Base-by-base conservation (phyloP, 2,329 filamentous ascomycete genomes). In the Gnomoniopsis sp. region DNA sequence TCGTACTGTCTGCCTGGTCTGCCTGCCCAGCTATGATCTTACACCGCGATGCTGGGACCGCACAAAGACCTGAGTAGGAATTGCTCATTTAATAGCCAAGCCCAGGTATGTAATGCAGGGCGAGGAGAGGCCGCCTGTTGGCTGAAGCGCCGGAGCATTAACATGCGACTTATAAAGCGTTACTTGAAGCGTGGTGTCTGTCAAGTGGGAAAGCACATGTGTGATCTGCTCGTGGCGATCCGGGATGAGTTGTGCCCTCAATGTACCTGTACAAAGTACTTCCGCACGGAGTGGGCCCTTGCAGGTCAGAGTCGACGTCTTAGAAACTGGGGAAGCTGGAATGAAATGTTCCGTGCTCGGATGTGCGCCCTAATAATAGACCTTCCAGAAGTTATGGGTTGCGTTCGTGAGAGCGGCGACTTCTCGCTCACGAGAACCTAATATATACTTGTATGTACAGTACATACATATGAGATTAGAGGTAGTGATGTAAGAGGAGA, bases 101-200 rank as follows among this genome's bases (percentile, higher is more conserved):
- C 7, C 15, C 21, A 26, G 15, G 38, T 43, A 36, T 43, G 30
- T 33, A 22, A n/a, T 19, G 49, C 49, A n/a, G n/a, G 30, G 49
- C 50, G 30, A 36, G 8, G 34, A 43, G 23, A 26, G 19, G 50
- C 47, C 38, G 47, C 43, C 41, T n/a, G 6, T 49, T 23, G 38
- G 26, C 43, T n/a, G 19, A 43, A n/a, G n/a, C 49, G 44, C 34
- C 43, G 53, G 49, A 44, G 36, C 33, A 53, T 49, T 17, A 48
- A 34, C 43, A n/a, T 47, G 17, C 38, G 48, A 50, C 33, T 41
- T 41, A 58, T 38, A 34, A 21, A 46, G 38, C 19, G 23, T 17
- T 52, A 21, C 7, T 26, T 36, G 48, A 53, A 46, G 36, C 46
- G 49, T 44, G 44, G 49, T 52, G 53, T 49, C 53, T 59, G 50